Evolutionary conservation across 1,284 basidiomycete genomes (phyloP).

Genomic region (Trichosporon inkin): DNA sequence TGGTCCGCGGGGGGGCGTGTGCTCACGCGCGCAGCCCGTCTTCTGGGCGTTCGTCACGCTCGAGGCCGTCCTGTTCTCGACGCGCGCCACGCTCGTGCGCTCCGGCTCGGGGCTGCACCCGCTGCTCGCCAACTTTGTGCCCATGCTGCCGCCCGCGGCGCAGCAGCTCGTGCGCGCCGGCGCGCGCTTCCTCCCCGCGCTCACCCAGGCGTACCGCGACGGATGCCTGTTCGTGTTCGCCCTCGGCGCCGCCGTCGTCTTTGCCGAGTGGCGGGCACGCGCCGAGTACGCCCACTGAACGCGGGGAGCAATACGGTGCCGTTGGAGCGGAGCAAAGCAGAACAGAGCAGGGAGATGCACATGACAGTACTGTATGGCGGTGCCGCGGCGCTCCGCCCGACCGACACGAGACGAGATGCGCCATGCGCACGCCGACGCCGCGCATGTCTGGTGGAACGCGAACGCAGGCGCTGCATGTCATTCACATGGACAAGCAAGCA

Average conservation of each 20-base stretch:
- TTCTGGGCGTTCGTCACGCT: conserved; percentile 50
- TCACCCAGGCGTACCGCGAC: conserved; percentile 45
- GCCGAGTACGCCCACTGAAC: no score
- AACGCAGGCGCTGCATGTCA: no score
- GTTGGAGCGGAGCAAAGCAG: no score
- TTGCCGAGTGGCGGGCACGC: conserved; percentile 24
- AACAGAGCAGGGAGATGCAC: no score
- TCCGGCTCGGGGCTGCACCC: conserved; percentile 45
- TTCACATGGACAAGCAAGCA: no score
- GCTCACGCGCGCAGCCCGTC: conserved; percentile 38
- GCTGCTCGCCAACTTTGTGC: conserved; percentile 45
- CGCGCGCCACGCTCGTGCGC: conserved; percentile 43
- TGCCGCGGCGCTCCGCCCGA: no score
- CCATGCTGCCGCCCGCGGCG: conserved; percentile 45
- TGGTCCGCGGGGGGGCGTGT: not conserved
- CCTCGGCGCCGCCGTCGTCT: conserved; percentile 35
- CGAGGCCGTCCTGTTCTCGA: conserved; percentile 47
- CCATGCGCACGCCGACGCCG: no score
- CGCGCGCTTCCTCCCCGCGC: conserved; percentile 39
- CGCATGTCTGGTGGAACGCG: no score
- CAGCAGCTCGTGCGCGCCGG: conserved; percentile 38
- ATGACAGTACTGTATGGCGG: no score
- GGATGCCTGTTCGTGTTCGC: conserved; percentile 44
- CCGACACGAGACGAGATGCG: no score
- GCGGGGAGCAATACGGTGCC: no score